Evolutionary conservation across 345 rosid species (phyloP), one percentile per base, ranked within the genome.

Genomic region (Linum trigynum): DNA sequence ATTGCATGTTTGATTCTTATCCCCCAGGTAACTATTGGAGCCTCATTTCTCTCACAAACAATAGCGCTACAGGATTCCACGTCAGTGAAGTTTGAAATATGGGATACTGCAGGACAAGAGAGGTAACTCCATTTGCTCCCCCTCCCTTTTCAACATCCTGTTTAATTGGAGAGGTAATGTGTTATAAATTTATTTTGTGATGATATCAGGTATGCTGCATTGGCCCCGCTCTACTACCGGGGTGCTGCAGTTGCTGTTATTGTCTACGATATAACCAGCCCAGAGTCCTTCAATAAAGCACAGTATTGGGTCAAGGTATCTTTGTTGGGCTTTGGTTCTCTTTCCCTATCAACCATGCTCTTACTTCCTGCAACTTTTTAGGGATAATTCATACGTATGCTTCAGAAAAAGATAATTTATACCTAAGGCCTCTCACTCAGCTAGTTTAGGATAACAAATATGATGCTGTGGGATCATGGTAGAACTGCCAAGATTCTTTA

Each of bases 81-180:
- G 38, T 90, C 96, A 1, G 92, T 92, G 55, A 92, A 92, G 82
- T 90, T 92, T 83, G 98, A 92, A 78, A 92, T 92, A 74, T 92
- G 98, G 98, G 98, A 92, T 71, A 92, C 98, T 64, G 98, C 98
- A 58, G 98, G 98, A 32, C 98, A 92, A 74, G 98, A 92, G 80
- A 88, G 98, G 98, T 92, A 85, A 12, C 48, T 70, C 51, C 62
- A 15, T 15, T 57, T 35, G 55, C 39, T 62, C 39, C 65, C 61
- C 38, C 8, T 15, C 42, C 42, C 16, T 35, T 4, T 48, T 16
- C 32, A 6, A 39, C 23, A 2, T 4, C 17, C 45, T 11, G 15
- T 69, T 67, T 66, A 41, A 53, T 62, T 7, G 16, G 60, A 38
- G 50, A 38, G 2, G 36, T 63, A 1, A 10, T 12, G 9, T 48